Evolutionary conservation across 345 rosid species (phyloP), one percentile per base, ranked within the genome.

Genomic region (Gossypium bickii): DNA sequence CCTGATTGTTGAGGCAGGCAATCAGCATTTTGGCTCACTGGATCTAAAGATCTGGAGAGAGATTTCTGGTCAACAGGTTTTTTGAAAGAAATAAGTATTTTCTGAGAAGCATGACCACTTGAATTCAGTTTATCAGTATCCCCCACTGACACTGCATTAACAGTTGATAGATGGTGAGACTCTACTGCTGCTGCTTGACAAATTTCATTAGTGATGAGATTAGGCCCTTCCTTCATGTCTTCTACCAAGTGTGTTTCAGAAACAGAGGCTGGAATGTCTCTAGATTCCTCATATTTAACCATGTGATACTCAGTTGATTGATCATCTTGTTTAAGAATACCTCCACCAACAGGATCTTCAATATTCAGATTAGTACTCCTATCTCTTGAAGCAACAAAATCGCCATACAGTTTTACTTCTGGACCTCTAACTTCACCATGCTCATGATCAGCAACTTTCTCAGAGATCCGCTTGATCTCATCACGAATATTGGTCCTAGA

Each of bases 21-120:
- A 49, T 79, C 59, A 74, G 53, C 72, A 79, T 69, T 80, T 70
- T 70, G 70, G 74, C 72, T 70, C 45, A 74, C 80, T 12, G 74
- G 77, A 70, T 72, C 71, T 56, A 77, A 78, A 17, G 60, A 24
- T 67, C 20, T 34, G 13, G 75, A 41, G 60, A 61, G 81, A 68
- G 78, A 76, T 68, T 76, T 79, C 78, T 73, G 71, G 4, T 41
- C 41, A 4, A 44, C 64, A 41, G 79, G 67, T 71, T 63, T 74
- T 72, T 70, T 76, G n/a, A 43, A 13, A 59, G 74, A 74, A 24
- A 76, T 20, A 56, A 51, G 45, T 20, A 51, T 43, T 25, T 52
- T 62, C 41, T 58, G 47, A 47, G 72, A 76, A 78, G 78, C 77
- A 59, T 62, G 75, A 78, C 18, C 72, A 69, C 45, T 9, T 27